phyloP scores from a whole-genome alignment of 805 yeast species.

The Candida hispaniensis region DNA sequence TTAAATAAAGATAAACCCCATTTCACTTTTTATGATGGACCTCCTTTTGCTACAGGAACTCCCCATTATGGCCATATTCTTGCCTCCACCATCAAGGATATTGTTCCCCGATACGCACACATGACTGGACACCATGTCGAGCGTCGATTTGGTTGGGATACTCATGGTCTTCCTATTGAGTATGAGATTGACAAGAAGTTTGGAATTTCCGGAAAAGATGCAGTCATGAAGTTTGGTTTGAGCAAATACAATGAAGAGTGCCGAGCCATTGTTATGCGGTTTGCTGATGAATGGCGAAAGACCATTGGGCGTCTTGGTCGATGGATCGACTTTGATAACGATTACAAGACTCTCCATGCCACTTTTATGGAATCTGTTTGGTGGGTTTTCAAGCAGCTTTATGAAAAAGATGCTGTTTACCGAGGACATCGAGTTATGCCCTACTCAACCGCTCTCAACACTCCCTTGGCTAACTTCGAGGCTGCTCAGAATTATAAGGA shows the following conservation, averaged over 20 bases:
- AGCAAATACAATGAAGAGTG: constrained; percentile 91
- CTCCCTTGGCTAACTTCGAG: constrained; percentile 94
- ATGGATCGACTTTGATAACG: constrained; percentile 99
- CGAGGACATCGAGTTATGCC: constrained; percentile 98
- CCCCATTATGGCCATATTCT: constrained; percentile 98
- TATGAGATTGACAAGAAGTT: constrained; percentile 97
- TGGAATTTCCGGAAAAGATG: constrained; percentile 86
- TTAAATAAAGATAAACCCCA: constrained; percentile 76
- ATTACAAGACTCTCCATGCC: constrained; percentile 93
- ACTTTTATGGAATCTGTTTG: constrained; percentile 96
- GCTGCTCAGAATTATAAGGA: constrained; percentile 98
- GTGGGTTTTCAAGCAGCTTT: constrained; percentile 95
- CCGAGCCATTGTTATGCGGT: constrained; percentile 94
- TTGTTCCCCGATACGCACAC: constrained; percentile 93
- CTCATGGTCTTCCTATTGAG: constrained; percentile 97
- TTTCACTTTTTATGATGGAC: constrained; percentile 95
- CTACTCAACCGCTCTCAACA: constrained; percentile 92
- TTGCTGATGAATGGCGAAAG: constrained; percentile 88
- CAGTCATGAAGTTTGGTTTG: constrained; percentile 88
- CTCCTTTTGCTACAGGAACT: constrained; percentile 98
- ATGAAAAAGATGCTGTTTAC: constrained; percentile 78
- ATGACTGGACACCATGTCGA: constrained; percentile 96
- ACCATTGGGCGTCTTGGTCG: constrained; percentile 93
- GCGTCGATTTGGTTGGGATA: constrained; percentile 99
- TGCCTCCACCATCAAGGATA: constrained; percentile 94